Percentiles rank a stretch among this genome's conserved stretches.
Conservation (phyloP, 2,329 filamentous ascomycete species). For the Cladosporium phlei region DNA sequence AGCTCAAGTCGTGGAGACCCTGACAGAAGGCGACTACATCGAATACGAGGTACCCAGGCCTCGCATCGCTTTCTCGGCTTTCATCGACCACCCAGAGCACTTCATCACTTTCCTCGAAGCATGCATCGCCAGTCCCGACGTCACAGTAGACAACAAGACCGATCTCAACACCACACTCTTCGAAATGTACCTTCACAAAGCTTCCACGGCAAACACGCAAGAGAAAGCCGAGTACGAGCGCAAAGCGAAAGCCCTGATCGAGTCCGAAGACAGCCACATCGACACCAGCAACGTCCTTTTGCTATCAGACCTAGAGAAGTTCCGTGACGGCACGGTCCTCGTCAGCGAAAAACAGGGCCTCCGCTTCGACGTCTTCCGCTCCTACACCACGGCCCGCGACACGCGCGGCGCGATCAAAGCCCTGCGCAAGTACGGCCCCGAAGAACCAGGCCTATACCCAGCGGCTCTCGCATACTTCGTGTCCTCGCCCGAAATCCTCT, state of each 20-base stretch:
- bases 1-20: slow-evolving; percentile 49
- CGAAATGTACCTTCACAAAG: slow-evolving; percentile 95
- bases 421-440: slow-evolving; percentile 81
- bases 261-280: slow-evolving; percentile 74
- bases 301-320: slow-evolving; percentile 85
- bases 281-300: slow-evolving; percentile 92
- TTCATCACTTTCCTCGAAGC: slow-evolving; percentile 92
- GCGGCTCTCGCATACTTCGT: slow-evolving; percentile 92
- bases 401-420: slow-evolving; percentile 86
- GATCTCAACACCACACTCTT: slow-evolving; percentile 94
- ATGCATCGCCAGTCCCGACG: slow-evolving; percentile 65
- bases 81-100: slow-evolving; percentile 87
- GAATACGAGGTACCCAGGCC: slow-evolving; percentile 78
- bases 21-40: slow-evolving; percentile 45
- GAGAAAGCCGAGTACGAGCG: slow-evolving; percentile 78
- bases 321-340: slow-evolving; percentile 82
- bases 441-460: slow-evolving; percentile 87
- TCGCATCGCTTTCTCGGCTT: slow-evolving; percentile 87
- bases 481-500: slow-evolving; percentile 72
- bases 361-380: slow-evolving; percentile 91
- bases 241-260: slow-evolving; percentile 85
- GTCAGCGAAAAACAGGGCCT: slow-evolving; percentile 92
- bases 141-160: slow-evolving; percentile 70
- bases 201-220: slow-evolving; percentile 65
- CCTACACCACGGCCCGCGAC: slow-evolving; percentile 87